Conservation (phyloP, 208 protist species). For the Leishmania aethiopica region DNA sequence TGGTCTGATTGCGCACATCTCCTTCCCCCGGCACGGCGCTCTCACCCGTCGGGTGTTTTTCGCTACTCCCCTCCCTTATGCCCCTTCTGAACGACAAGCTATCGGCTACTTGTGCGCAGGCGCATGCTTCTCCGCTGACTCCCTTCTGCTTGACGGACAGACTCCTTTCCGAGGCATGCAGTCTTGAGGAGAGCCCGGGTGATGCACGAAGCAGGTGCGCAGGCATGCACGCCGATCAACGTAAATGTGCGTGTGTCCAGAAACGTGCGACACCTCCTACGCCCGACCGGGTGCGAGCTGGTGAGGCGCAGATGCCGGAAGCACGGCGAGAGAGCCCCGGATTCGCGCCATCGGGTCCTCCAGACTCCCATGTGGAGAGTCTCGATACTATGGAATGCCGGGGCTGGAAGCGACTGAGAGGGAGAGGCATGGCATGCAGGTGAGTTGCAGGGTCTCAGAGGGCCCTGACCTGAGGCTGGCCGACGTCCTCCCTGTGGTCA, state of each 20-base stretch:
- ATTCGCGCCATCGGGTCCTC: background rate
- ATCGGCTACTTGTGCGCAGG: background rate
- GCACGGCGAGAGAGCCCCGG: background rate
- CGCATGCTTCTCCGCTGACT: background rate
- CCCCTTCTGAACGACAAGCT: background rate
- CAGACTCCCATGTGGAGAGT: background rate
- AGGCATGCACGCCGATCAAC: background rate
- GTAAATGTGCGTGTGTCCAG: background rate
- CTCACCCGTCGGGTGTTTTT: background rate
- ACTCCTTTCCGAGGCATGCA: background rate
- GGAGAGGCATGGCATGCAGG: background rate
- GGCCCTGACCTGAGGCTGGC: background rate
- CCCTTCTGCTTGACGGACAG: background rate
- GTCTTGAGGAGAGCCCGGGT: background rate
- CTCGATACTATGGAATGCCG: background rate
- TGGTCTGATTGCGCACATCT: background rate
- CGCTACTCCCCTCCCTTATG: background rate
- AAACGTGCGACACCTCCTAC: background rate
- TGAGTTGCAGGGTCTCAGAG: background rate
- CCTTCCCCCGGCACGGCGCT: background rate
- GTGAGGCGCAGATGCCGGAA: background rate
- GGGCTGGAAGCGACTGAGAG: background rate
- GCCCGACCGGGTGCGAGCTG: background rate
- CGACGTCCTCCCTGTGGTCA: background rate
- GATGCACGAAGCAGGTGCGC: background rate